Evolutionary conservation across 169 alveolate species (phyloP).

Genomic region (Besnoitia besnoiti): DNA sequence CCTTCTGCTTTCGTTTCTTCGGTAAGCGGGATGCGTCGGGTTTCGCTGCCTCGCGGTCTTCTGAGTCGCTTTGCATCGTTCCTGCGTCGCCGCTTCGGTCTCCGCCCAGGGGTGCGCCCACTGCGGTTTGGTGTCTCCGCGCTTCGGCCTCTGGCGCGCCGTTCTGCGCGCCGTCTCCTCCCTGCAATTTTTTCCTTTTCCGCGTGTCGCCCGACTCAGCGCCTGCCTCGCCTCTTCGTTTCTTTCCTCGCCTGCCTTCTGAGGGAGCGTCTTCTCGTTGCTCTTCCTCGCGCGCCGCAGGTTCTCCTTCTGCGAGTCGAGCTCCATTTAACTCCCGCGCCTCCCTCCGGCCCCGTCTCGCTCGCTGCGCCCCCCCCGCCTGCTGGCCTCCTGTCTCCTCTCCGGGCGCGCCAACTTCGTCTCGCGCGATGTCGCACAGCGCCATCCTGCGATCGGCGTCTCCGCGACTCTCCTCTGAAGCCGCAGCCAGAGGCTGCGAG

Average conservation of each 20-base stretch:
- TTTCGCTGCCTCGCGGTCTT: too few relatives aligned
- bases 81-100: too few relatives aligned
- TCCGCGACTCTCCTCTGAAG: background rate
- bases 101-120: too few relatives aligned
- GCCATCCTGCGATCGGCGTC: background rate
- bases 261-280: background rate
- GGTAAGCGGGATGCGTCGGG: too few relatives aligned
- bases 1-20: background rate
- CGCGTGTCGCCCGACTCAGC: background rate
- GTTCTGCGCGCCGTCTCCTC: too few relatives aligned
- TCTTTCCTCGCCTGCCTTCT: background rate
- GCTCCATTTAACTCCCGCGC: too few relatives aligned
- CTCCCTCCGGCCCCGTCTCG: background rate
- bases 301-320: background rate
- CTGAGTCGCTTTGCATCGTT: too few relatives aligned
- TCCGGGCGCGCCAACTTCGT: too few relatives aligned
- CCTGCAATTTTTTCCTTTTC: background rate
- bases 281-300: background rate
- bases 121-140: too few relatives aligned
- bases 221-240: background rate
- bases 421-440: background rate
- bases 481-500: background rate
- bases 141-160: too few relatives aligned
- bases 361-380: background rate
- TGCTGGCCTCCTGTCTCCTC: background rate